phyloP scores from a whole-genome alignment of 345 rosid genomes.

The Hevea brasiliensis region DNA sequence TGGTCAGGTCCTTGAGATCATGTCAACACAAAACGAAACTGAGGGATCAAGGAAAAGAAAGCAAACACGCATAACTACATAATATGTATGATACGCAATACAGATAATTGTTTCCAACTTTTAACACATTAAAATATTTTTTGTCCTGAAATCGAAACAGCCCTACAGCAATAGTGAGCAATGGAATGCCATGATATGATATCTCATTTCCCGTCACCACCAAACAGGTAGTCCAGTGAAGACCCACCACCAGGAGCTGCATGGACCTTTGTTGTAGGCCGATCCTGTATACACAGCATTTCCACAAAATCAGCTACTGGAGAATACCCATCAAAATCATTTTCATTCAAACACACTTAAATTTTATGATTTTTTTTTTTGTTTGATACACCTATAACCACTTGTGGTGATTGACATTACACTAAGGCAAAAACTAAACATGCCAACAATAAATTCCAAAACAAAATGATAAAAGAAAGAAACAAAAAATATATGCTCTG shows the following conservation, averaged over 20 bases:
- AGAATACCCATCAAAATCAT: background rate
- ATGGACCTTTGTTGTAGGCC: constrained; percentile 29
- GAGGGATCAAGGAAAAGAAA: no score
- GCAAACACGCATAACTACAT: no score
- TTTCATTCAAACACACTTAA: background rate
- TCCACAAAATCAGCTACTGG: background rate
- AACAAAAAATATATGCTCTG: background rate
- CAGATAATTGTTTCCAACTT: background rate
- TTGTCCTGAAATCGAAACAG: constrained; percentile 6
- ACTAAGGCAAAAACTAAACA: background rate
- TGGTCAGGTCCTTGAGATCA: no score
- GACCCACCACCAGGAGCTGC: constrained; percentile 32
- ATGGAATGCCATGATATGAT: background rate
- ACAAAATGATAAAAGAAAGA: background rate
- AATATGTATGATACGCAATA: background rate
- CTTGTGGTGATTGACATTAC: background rate
- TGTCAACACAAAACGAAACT: no score
- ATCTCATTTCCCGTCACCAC: constrained; percentile 7
- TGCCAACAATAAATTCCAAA: background rate
- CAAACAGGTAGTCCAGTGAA: constrained; percentile 27
- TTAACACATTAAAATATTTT: constrained; percentile 1
- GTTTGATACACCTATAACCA: background rate
- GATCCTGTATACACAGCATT: constrained; percentile 13
- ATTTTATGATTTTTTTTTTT: background rate
- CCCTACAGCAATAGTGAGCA: constrained; percentile 8